A percentile compares a stretch with the other conserved stretches of the same genome.
phyloP scores from a whole-genome alignment of 129 eudicot genomes.

The Arctium minus region DNA sequence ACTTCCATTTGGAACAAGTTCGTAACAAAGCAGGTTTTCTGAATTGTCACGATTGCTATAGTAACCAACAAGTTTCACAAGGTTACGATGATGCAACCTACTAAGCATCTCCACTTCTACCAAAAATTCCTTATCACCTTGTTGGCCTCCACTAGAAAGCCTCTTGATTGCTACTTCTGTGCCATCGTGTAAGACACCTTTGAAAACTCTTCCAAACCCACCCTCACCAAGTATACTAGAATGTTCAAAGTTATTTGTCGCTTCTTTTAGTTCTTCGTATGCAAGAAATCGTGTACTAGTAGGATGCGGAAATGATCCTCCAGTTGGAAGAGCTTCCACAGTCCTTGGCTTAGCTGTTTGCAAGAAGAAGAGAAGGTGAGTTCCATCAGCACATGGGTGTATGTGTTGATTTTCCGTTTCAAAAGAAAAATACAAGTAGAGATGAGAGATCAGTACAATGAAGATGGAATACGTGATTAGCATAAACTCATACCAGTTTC shows the following conservation, averaged over 20 bases:
- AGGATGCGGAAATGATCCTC: constrained; percentile 80
- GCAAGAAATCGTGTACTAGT: constrained; percentile 85
- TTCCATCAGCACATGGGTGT: background rate
- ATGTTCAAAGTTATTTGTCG: constrained; percentile 83
- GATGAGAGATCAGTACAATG: background rate
- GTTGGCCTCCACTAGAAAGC: constrained; percentile 92
- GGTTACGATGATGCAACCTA: constrained; percentile 96
- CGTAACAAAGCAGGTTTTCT: constrained; percentile 88
- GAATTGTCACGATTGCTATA: constrained; percentile 80
- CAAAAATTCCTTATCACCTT: constrained; percentile 88
- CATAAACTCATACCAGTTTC: constrained; percentile 56
- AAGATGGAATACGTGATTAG: background rate
- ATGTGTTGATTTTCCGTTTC: background rate
- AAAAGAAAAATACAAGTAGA: background rate
- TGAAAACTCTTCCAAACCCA: constrained; percentile 87
- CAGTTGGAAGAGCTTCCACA: constrained; percentile 44
- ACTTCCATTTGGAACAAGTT: constrained; percentile 95
- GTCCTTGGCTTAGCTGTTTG: constrained; percentile 53
- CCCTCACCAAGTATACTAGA: constrained; percentile 95
- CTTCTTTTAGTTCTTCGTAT: constrained; percentile 89
- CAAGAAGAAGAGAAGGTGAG: background rate
- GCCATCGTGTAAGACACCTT: constrained; percentile 85
- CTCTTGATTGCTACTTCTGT: constrained; percentile 90
- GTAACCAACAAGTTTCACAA: constrained; percentile 95
- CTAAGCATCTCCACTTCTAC: constrained; percentile 99